These are phyloP conservation scores for Candolleomyces eurysporus DNA, from an alignment of 768 basidiomycete species.

Conservation along the genomic window DNA sequence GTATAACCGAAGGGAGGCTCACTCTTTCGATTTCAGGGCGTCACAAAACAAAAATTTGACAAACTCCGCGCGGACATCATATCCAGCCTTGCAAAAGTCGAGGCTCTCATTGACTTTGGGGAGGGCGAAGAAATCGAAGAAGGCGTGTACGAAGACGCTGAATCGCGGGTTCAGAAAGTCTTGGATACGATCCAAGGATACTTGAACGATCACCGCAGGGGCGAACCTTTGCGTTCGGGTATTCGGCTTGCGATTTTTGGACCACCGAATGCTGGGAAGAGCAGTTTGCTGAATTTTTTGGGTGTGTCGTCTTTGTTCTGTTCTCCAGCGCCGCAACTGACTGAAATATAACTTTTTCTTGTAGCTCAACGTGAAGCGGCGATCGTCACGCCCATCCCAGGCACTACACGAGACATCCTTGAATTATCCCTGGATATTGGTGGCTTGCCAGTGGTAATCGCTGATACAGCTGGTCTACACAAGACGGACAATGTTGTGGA, in stretches of 20 bases:
- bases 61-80: slow-evolving; percentile 66
- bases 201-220: slow-evolving; percentile 68
- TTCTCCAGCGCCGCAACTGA: neutral
- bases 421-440: slow-evolving; percentile 84
- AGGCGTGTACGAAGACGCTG: slow-evolving; percentile 71
- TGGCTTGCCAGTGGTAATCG: slow-evolving; percentile 75
- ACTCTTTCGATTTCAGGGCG: slow-evolving; percentile 48
- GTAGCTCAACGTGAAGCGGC: slow-evolving; percentile 87
- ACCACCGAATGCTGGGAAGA: slow-evolving; percentile 94
- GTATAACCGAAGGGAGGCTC: neutral
- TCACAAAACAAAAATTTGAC: slow-evolving; percentile 59
- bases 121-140: slow-evolving; percentile 88
- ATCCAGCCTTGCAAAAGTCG: slow-evolving; percentile 71
- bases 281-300: slow-evolving; percentile 83
- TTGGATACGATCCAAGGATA: slow-evolving; percentile 51
- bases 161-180: slow-evolving; percentile 46
- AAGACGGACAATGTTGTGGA: slow-evolving; percentile 75
- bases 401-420: slow-evolving; percentile 87
- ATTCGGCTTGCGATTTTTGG: slow-evolving; percentile 87
- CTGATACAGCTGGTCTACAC: slow-evolving; percentile 86
- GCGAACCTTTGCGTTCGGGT: slow-evolving; percentile 82
- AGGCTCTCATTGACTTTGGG: slow-evolving; percentile 92
- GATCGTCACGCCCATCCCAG: slow-evolving; percentile 84
- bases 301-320: slow-evolving; percentile 32
- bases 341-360: neutral